These are phyloP conservation scores for Beverwykella pulmonaria DNA, from an alignment of 495 filamentous ascomycete species.

Conservation along the genomic window DNA sequence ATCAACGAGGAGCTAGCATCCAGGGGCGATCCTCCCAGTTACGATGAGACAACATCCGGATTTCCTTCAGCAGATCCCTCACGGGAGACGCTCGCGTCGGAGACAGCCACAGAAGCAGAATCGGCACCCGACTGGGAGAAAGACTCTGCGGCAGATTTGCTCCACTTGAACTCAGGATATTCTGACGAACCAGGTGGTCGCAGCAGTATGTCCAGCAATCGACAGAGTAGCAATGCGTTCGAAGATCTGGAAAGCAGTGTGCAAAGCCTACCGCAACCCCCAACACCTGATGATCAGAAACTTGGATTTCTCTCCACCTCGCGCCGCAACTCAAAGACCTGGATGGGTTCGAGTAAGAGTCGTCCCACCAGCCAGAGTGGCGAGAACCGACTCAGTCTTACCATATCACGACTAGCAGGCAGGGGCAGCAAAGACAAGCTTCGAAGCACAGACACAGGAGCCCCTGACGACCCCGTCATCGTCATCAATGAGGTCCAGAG, in stretches of 20 bases:
- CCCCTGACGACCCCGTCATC: slow-evolving; percentile 17
- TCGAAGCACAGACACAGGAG: slow-evolving; percentile 6
- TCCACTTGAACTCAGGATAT: slow-evolving; percentile 3
- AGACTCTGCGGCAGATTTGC: slow-evolving; percentile 2
- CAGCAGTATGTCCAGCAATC: slow-evolving; percentile 28
- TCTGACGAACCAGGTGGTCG: slow-evolving; percentile 18
- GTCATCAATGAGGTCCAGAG: slow-evolving; percentile 24
- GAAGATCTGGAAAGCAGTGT: slow-evolving; percentile 33
- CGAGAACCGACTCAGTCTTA: slow-evolving; percentile 67
- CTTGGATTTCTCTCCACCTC: slow-evolving; percentile 54
- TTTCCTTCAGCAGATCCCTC: slow-evolving; percentile 59
- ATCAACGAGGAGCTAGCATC: slow-evolving; percentile 65
- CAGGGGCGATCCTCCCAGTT: slow-evolving; percentile 51
- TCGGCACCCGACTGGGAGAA: slow-evolving; percentile 24
- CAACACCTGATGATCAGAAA: slow-evolving; percentile 57
- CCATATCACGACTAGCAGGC: slow-evolving; percentile 65
- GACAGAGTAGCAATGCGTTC: slow-evolving; percentile 29
- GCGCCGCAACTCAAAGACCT: slow-evolving; percentile 61
- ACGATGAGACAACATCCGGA: slow-evolving; percentile 54
- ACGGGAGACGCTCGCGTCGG: slow-evolving; percentile 24
- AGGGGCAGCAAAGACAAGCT: slow-evolving; percentile 43
- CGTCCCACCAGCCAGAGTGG: slow-evolving; percentile 68
- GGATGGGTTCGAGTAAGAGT: slow-evolving; percentile 59
- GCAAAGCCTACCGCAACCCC: slow-evolving; percentile 48
- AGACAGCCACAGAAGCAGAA: slow-evolving; percentile 25